A percentile compares a stretch with the other conserved stretches of the same genome.
Conservation (phyloP, 192 early-diverging fungal species). For the Cetraspora pellucida region DNA sequence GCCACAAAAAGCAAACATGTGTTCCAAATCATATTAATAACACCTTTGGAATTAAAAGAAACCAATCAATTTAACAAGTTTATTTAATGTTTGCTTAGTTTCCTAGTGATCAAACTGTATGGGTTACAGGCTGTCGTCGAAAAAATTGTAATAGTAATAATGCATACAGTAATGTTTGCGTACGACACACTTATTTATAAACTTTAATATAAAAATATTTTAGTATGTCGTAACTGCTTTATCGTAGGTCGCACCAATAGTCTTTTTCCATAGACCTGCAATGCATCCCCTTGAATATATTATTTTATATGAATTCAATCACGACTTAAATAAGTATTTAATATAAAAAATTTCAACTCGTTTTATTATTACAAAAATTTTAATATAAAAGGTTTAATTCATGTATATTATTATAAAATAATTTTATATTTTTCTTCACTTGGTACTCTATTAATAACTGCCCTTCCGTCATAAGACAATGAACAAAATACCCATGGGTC, state of each 20-base stretch:
- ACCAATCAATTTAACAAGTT: conserved; percentile 11
- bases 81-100: neutral
- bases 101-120: neutral
- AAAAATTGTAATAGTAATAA: neutral
- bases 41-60: neutral
- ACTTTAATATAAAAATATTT: too few species aligned
- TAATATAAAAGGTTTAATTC: too few species aligned
- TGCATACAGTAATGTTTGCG: too few species aligned
- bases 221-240: too few species aligned
- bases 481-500: conserved; percentile 97
- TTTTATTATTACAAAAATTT: too few species aligned
- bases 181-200: too few species aligned
- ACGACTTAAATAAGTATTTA: too few species aligned
- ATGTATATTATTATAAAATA: conserved; percentile 39
- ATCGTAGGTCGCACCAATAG: too few species aligned
- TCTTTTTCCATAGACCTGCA: too few species aligned
- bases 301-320: too few species aligned
- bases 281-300: too few species aligned
- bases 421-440: conserved; percentile 85
- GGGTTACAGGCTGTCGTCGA: neutral
- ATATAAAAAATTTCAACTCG: too few species aligned
- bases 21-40: neutral
- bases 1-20: conserved; percentile 28
- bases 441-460: conserved; percentile 92
- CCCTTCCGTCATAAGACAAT: conserved; percentile 88